Evolutionary conservation across 805 yeast genomes (phyloP).

Genomic region (Monosporozyma siamensis): DNA sequence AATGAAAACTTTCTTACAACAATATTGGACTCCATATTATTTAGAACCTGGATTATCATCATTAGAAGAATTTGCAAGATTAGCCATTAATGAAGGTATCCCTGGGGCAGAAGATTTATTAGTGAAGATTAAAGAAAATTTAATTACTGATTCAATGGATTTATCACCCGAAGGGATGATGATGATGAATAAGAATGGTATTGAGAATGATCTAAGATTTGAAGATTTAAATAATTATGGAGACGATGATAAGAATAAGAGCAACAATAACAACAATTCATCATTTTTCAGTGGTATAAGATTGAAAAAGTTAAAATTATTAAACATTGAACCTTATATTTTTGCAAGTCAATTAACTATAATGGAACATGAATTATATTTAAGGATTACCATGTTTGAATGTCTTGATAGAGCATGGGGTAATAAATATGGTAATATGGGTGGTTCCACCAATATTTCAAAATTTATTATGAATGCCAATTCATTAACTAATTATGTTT

Average conservation of each 20-base stretch:
- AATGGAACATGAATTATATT: slow-evolving; percentile 61
- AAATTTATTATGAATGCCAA: slow-evolving; percentile 68
- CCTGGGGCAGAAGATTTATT: slow-evolving; percentile 36
- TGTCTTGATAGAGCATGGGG: slow-evolving; percentile 74
- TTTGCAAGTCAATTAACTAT: slow-evolving; percentile 79
- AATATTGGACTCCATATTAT: slow-evolving; percentile 61
- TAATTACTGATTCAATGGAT: slow-evolving; percentile 40
- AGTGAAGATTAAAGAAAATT: slow-evolving; percentile 32
- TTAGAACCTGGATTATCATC: slow-evolving; percentile 36
- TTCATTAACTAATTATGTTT: slow-evolving; percentile 71
- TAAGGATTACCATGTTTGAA: slow-evolving; percentile 60
- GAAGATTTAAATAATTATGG: background rate
- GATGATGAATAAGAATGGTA: background rate
- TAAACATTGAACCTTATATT: slow-evolving; percentile 64
- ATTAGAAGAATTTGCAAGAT: slow-evolving; percentile 35
- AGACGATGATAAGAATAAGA: background rate
- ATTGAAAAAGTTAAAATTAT: slow-evolving; percentile 38
- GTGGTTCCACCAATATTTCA: slow-evolving; percentile 46
- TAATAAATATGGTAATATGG: slow-evolving; percentile 47
- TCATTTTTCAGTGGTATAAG: background rate
- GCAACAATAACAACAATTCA: background rate
- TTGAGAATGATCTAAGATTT: background rate
- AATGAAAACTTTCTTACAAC: slow-evolving; percentile 56
- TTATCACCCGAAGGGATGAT: slow-evolving; percentile 45
- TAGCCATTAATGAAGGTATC: slow-evolving; percentile 33